Evolutionary conservation across 805 yeast genomes (phyloP).

Genomic region (Candida andamanensis): DNA sequence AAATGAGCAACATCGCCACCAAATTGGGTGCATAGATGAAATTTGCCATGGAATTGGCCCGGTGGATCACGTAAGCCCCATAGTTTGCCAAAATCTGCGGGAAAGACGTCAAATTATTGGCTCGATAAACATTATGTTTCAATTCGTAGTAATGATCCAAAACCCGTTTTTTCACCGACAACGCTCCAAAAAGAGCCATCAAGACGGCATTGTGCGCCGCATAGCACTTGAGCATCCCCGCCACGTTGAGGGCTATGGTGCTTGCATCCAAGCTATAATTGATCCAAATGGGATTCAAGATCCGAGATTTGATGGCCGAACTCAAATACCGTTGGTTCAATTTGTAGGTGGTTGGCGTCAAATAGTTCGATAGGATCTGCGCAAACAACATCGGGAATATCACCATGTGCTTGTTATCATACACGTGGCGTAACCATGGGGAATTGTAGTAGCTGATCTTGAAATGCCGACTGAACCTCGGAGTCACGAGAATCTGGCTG

Average conservation of each 20-base stretch:
- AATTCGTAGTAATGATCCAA: slow-evolving; percentile 21
- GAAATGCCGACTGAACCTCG: slow-evolving; percentile 20
- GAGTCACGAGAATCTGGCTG: slow-evolving; percentile 23
- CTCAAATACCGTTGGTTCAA: slow-evolving; percentile 34
- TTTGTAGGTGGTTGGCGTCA: slow-evolving; percentile 34
- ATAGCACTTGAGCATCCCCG: slow-evolving; percentile 23
- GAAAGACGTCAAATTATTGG: slow-evolving; percentile 8
- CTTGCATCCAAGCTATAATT: slow-evolving; percentile 27
- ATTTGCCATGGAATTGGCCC: slow-evolving; percentile 27
- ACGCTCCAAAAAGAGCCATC: slow-evolving; percentile 13
- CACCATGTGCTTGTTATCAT: slow-evolving; percentile 26
- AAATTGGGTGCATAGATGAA: slow-evolving; percentile 34
- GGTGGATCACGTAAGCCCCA: slow-evolving; percentile 16
- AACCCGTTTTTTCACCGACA: slow-evolving; percentile 17
- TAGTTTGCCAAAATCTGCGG: slow-evolving; percentile 14
- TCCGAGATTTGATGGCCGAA: slow-evolving; percentile 21
- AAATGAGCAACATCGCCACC: slow-evolving; percentile 27
- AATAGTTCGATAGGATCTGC: slow-evolving; percentile 35
- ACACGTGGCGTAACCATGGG: slow-evolving; percentile 16
- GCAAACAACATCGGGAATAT: slow-evolving; percentile 34
- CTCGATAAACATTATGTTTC: slow-evolving; percentile 11
- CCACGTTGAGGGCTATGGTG: slow-evolving; percentile 23
- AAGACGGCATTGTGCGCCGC: slow-evolving; percentile 20
- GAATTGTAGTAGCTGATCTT: slow-evolving; percentile 20
- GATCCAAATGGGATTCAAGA: slow-evolving; percentile 39